Conservation (phyloP, 768 basidiomycete genomes). For the Amanita polypyramis region DNA sequence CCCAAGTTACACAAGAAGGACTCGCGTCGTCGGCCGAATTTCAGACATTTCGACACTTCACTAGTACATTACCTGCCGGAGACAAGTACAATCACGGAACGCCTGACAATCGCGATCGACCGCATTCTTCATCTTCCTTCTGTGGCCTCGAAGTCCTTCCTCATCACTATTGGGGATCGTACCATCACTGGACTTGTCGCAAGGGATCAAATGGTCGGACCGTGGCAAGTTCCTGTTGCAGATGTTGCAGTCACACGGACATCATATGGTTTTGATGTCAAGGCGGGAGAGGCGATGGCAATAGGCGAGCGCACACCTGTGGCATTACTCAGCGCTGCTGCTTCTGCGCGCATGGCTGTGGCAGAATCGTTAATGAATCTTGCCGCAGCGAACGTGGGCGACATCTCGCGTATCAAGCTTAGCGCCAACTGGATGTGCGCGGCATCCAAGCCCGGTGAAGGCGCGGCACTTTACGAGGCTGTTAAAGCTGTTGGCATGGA, state of each 20-base stretch:
- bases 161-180: slow-evolving; percentile 97
- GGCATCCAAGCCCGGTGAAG: slow-evolving; percentile 81
- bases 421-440: slow-evolving; percentile 99
- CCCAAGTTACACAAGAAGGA: slow-evolving; percentile 84
- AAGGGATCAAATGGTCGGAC: slow-evolving; percentile 98
- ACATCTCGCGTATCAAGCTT: slow-evolving; percentile 74
- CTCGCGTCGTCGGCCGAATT: slow-evolving; percentile 26
- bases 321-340: slow-evolving; percentile 78
- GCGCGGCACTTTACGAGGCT: slow-evolving; percentile 81
- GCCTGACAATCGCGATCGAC: slow-evolving; percentile 53
- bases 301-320: slow-evolving; percentile 96
- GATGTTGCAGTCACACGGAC: slow-evolving; percentile 96
- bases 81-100: slow-evolving; percentile 27
- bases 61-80: slow-evolving; percentile 57
- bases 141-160: slow-evolving; percentile 93
- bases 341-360: slow-evolving; percentile 93
- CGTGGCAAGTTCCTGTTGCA: slow-evolving; percentile 96
- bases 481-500: slow-evolving; percentile 87
- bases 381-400: slow-evolving; percentile 64
- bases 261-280: slow-evolving; percentile 83
- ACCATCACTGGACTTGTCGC: slow-evolving; percentile 89
- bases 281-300: slow-evolving; percentile 92
- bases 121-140: slow-evolving; percentile 86
- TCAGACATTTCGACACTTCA: slow-evolving; percentile 57
- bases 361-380: slow-evolving; percentile 92